Evolutionary conservation across 164 flowering plant genomes (phyloP).

Genomic region (Paratinospora sagittata): DNA sequence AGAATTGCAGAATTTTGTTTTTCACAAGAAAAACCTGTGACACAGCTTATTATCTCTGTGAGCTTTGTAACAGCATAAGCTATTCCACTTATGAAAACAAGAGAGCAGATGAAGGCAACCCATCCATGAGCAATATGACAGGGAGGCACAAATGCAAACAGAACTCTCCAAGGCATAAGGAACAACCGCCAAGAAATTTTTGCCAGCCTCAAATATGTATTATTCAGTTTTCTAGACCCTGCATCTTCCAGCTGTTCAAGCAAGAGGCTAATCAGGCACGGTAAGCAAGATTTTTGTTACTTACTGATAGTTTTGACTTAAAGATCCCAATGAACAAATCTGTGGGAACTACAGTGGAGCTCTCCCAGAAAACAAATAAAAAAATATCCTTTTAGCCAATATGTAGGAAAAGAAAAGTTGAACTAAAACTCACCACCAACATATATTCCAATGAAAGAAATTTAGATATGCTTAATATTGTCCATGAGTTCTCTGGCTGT

Average conservation of each 20-base stretch:
- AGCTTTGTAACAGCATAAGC: slow-evolving; percentile 69
- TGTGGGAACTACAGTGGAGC: too few species aligned
- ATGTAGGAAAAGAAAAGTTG: too few species aligned
- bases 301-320: neutral
- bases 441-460: too few species aligned
- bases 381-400: too few species aligned
- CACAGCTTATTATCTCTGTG: slow-evolving; percentile 86
- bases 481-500: neutral
- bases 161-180: slow-evolving; percentile 71
- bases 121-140: slow-evolving; percentile 82
- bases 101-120: slow-evolving; percentile 80
- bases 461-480: too few species aligned
- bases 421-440: too few species aligned
- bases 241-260: slow-evolving; percentile 53
- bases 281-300: neutral
- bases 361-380: too few species aligned
- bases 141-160: slow-evolving; percentile 87
- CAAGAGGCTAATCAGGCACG: slow-evolving; percentile 10
- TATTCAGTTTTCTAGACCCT: slow-evolving; percentile 45
- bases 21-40: slow-evolving; percentile 50
- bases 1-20: neutral
- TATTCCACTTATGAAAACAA: slow-evolving; percentile 74
- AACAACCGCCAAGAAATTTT: slow-evolving; percentile 53
- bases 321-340: neutral
- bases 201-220: slow-evolving; percentile 29